Evolutionary conservation across 371 early-diverging fungal species (phyloP).

Genomic region (Chytridium lagenaria): DNA sequence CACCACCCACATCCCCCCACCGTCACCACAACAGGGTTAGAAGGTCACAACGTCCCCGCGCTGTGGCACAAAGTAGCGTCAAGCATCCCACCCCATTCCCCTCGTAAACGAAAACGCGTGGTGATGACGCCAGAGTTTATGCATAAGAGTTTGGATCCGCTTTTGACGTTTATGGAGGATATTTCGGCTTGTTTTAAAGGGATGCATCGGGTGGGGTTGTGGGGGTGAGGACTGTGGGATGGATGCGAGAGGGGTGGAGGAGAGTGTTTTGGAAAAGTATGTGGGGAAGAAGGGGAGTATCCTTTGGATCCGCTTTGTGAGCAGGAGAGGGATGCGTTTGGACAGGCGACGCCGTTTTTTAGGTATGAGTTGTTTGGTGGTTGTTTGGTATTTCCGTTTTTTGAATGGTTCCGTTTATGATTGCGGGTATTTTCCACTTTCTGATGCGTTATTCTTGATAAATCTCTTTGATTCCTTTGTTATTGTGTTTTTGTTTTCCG

Average conservation of each 20-base stretch:
- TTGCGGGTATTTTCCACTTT: no score
- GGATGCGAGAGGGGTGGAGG: conserved; percentile 10
- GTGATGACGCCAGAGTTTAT: neutral
- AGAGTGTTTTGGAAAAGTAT: neutral
- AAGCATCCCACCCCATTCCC: neutral
- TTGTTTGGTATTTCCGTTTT: no score
- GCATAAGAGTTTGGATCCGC: neutral
- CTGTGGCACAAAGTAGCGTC: no score
- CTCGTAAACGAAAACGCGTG: neutral
- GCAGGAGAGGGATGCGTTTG: conserved; percentile 11
- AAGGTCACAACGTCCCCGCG: no score
- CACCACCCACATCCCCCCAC: neutral
- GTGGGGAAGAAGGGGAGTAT: conserved; percentile 4
- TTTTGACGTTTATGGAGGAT: conserved; percentile 3
- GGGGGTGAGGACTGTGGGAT: neutral
- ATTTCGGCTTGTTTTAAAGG: neutral
- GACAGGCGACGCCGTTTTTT: neutral
- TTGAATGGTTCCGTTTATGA: no score
- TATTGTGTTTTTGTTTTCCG: no score
- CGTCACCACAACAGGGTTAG: neutral
- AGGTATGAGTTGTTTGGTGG: no score
- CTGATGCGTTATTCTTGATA: no score
- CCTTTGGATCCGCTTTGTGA: conserved; percentile 3
- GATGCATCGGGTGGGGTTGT: neutral
- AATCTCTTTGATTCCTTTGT: no score